phyloP scores from a whole-genome alignment of 208 protist genomes.

The Leishmania tropica region DNA sequence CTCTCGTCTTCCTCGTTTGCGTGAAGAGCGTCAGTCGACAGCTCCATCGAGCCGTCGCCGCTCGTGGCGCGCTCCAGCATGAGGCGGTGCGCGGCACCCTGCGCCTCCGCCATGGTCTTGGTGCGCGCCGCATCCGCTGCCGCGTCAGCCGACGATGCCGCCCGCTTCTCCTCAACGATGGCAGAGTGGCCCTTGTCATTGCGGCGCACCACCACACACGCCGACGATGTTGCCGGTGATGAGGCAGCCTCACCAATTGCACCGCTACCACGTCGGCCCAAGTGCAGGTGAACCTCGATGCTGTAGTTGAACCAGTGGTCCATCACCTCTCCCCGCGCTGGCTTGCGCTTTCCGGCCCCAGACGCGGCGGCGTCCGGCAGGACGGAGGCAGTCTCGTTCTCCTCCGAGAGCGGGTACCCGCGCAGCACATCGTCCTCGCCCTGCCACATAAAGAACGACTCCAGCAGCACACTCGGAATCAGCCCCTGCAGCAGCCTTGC shows the following conservation, averaged over 20 bases:
- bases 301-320: conserved; percentile 78
- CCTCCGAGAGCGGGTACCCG: conserved; percentile 53
- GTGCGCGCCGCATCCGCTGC: background rate
- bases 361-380: conserved; percentile 16
- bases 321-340: conserved; percentile 19
- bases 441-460: conserved; percentile 85
- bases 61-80: conserved; percentile 35
- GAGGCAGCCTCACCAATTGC: background rate
- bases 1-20: conserved; percentile 14
- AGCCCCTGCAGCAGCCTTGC: conserved; percentile 78
- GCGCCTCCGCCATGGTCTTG: conserved; percentile 8
- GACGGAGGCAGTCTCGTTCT: conserved; percentile 19
- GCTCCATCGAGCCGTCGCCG: conserved; percentile 9
- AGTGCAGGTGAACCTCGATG: conserved; percentile 52
- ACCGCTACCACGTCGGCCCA: background rate
- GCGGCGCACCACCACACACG: conserved; percentile 37
- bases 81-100: conserved; percentile 15
- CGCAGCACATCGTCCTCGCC: conserved; percentile 78
- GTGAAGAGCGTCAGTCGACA: conserved; percentile 1
- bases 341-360: conserved; percentile 2
- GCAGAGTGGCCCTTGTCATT: conserved; percentile 37
- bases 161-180: conserved; percentile 5
- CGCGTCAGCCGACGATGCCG: background rate
- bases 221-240: background rate
- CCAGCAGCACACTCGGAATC: conserved; percentile 71